Conservation (phyloP, 2,329 filamentous ascomycete species). For the Cryoendolithus antarcticus region DNA sequence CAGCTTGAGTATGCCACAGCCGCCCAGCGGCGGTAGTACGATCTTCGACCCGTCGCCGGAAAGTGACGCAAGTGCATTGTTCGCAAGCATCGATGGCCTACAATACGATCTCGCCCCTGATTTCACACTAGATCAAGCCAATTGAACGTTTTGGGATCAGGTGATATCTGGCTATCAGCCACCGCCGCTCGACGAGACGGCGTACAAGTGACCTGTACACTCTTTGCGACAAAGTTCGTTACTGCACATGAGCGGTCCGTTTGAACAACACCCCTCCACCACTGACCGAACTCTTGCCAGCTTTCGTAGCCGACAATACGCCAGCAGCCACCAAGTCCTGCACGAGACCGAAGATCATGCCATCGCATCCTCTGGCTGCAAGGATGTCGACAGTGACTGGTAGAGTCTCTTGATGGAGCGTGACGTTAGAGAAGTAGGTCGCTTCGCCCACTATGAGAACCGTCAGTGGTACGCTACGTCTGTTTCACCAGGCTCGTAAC, state of each 20-base stretch:
- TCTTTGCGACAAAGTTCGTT: no score
- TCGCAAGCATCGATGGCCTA: not conserved
- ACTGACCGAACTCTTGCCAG: slow-evolving; percentile 29
- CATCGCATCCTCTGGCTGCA: slow-evolving; percentile 48
- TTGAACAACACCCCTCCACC: slow-evolving; percentile 29
- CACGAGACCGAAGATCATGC: slow-evolving; percentile 43
- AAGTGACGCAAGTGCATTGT: not conserved
- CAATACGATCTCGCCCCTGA: slow-evolving; percentile 5
- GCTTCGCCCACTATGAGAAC: slow-evolving; percentile 25
- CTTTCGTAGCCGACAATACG: slow-evolving; percentile 33
- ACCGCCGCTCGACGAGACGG: no score
- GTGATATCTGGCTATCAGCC: slow-evolving; percentile 9
- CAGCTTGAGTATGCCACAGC: not conserved
- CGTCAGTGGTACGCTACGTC: not conserved
- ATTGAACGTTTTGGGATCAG: slow-evolving; percentile 16
- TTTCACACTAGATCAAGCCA: slow-evolving; percentile 9
- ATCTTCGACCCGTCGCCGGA: slow-evolving; percentile 1
- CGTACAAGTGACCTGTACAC: no score
- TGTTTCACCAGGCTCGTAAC: slow-evolving; percentile 19
- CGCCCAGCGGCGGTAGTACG: not conserved
- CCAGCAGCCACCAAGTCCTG: slow-evolving; percentile 39
- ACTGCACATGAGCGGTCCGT: no score
- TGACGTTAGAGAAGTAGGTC: slow-evolving; percentile 36
- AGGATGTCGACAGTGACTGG: slow-evolving; percentile 48
- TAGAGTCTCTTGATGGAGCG: slow-evolving; percentile 36